Evolutionary conservation across 306 rosid species (phyloP), one percentile per base, ranked within the genome.

Genomic region (Urtica urens): DNA sequence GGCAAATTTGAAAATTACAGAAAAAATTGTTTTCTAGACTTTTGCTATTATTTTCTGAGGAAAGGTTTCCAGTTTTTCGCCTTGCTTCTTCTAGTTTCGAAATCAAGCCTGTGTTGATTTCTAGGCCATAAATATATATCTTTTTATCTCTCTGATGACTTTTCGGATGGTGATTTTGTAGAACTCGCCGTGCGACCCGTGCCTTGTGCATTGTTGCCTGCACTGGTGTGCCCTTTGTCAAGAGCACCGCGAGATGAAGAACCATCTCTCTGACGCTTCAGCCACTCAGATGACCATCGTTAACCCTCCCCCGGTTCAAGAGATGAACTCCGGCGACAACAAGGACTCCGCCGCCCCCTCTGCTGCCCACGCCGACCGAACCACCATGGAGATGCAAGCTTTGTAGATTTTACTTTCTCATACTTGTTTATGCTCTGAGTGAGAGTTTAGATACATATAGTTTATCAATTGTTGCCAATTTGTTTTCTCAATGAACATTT

Each of bases 161-260:
- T 31, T 35, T 49, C 13, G 55, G 20, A 27, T 58, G 23, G 15
- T 60, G 37, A 15, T 28, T 57, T 45, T 61, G 45, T 65, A 76
- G 79, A 65, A 72, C 60, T 72, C 79, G 30, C 83, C 76, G 7
- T 76, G 76, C 65, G 83, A 76, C 48, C 79, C 79, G 20, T 76
- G 83, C 73, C 45, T 76, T 58, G 83, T 76, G 70, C 78, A 68
- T 53, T 76, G 76, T 55, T 60, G 73, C 62, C 8, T 76, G 67
- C 78, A 76, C 52, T 72, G 71, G 79, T 76, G 79, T 53, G 76
- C 76, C 41, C 30, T 76, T 43, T 76, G 83, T 55, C 79, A 76
- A 41, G 83, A 76, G 49, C 68, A 76, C 56, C 59, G 83, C 53
- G 79, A 76, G 54, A 64, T 72, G 76, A 72, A 29, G 66, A 72